phyloP scores from a whole-genome alignment of 179 eudicot species.

The Spinacia oleracea region DNA sequence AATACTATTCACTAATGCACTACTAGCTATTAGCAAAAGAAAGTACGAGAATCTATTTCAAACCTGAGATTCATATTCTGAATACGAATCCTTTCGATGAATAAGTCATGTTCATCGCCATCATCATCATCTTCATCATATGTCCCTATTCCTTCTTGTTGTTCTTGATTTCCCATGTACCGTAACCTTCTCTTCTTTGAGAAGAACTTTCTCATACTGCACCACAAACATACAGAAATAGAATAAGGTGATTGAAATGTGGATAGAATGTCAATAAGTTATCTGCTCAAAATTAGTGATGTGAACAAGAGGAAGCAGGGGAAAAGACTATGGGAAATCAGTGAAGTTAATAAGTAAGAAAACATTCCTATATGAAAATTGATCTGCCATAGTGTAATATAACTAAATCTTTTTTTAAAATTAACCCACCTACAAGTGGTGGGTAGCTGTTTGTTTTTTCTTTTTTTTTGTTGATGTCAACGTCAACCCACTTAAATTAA shows the following conservation, averaged over 20 bases:
- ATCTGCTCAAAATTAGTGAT: not conserved
- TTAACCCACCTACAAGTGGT: too few relatives aligned
- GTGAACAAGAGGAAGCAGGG: too few relatives aligned
- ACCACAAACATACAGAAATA: not conserved
- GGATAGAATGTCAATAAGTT: not conserved
- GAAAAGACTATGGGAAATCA: too few relatives aligned
- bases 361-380: too few relatives aligned
- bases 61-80: conserved; percentile 41
- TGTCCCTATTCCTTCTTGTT: conserved; percentile 13
- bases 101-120: conserved; percentile 38
- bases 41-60: not conserved
- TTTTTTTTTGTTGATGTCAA: too few relatives aligned
- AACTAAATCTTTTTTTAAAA: too few relatives aligned
- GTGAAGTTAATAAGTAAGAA: too few relatives aligned
- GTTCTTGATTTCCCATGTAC: conserved; percentile 25
- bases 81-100: conserved; percentile 36
- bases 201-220: conserved; percentile 32
- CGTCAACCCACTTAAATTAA: too few relatives aligned
- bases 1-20: not conserved
- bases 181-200: conserved; percentile 29
- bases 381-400: too few relatives aligned
- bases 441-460: too few relatives aligned
- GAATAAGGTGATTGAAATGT: not conserved
- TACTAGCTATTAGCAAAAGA: not conserved
- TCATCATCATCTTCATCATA: conserved; percentile 22